Conservation (phyloP, 2,329 filamentous ascomycete species). For the Colletotrichum sp. region DNA sequence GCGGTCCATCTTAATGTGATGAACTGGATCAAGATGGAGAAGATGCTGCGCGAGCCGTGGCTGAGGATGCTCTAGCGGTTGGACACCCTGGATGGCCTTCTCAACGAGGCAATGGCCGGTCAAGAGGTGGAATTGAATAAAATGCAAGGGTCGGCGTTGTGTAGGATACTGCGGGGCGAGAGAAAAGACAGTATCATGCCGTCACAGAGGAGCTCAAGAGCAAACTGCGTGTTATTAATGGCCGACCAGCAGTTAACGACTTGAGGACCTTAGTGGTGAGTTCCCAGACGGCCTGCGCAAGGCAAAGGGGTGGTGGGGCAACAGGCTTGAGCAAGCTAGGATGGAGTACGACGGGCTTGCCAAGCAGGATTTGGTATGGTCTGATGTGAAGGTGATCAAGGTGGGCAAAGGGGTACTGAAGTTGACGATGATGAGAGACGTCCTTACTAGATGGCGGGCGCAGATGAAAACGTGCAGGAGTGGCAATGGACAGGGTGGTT, state of each 20-base stretch:
- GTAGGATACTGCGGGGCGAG: neutral
- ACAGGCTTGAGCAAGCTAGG: neutral
- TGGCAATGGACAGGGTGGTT: neutral
- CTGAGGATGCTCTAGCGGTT: neutral
- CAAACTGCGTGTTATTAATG: neutral
- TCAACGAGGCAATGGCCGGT: neutral
- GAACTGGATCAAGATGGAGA: neutral
- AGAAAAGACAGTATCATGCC: neutral
- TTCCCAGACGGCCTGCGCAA: neutral
- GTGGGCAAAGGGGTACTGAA: neutral
- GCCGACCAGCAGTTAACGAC: neutral
- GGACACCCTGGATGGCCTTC: neutral
- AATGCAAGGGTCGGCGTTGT: neutral
- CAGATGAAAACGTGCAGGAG: neutral
- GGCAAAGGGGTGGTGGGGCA: neutral
- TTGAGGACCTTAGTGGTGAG: neutral
- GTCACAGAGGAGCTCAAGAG: neutral
- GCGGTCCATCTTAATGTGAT: rapidly evolving
- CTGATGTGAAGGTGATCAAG: neutral
- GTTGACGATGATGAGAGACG: neutral
- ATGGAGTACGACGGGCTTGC: neutral
- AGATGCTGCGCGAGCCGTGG: neutral
- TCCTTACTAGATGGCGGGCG: neutral
- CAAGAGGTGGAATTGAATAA: neutral
- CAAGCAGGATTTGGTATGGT: neutral